These are phyloP conservation scores for Colletotrichum phormii DNA, from an alignment of 2,329 filamentous ascomycete species.

Conservation along the genomic window DNA sequence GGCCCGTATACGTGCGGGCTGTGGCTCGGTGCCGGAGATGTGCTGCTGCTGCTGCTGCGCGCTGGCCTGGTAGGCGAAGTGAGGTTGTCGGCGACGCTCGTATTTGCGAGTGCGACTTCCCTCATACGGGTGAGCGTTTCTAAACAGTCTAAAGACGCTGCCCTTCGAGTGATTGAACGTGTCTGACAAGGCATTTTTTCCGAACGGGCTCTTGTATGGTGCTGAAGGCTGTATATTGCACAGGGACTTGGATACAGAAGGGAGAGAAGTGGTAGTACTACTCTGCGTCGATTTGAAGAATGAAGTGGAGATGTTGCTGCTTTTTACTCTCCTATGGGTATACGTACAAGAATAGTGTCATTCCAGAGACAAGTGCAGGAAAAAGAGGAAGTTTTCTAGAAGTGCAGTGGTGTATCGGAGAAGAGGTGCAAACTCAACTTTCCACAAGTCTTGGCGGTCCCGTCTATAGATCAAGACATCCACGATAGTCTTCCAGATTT, in stretches of 20 bases:
- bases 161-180: neutral
- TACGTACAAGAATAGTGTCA: neutral
- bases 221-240: neutral
- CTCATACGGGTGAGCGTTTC: neutral
- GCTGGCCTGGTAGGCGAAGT: too few relatives aligned
- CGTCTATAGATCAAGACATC: neutral
- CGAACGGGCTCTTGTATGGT: neutral
- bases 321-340: too few relatives aligned
- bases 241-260: too few relatives aligned
- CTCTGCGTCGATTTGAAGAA: neutral
- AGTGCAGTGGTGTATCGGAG: neutral
- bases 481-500: neutral
- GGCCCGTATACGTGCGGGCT: too few relatives aligned
- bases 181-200: neutral
- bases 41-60: too few relatives aligned
- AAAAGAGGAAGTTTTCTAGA: neutral
- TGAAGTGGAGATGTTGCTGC: neutral
- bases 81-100: too few relatives aligned
- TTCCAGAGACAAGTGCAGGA: neutral
- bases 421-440: neutral
- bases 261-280: too few relatives aligned
- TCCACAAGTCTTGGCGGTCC: neutral
- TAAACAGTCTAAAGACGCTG: neutral
- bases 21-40: too few relatives aligned
- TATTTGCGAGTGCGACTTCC: neutral